Evolutionary conservation across 2,329 filamentous ascomycete genomes (phyloP), one percentile per base, ranked within the genome.

Genomic region (Ophiostoma australiae): DNA sequence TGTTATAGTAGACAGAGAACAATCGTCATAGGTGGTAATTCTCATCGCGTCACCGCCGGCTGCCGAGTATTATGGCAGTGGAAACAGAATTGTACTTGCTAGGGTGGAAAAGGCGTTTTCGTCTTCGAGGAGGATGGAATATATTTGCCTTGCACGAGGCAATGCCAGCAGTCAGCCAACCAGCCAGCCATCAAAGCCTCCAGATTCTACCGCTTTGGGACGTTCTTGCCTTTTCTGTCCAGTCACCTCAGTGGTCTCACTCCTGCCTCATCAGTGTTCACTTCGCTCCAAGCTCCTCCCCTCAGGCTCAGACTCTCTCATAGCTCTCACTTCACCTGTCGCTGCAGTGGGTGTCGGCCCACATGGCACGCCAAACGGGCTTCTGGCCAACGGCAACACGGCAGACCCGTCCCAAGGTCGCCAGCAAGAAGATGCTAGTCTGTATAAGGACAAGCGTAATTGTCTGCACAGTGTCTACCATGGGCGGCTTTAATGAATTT

Each of bases 301-400:
- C 8, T 55, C 20, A 63, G 58, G 17, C 44, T 58, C 8, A 58
- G 13, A 27, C 27, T 63, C 13, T 63, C 58, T 31, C 27, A 31
- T 31, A 31, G 27, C 27, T n/a, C n/a, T n/a, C n/a, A n/a, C n/a
- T n/a, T n/a, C n/a, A 63, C 58, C 11, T 69, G 61, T 69, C 70
- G 67, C 70, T 67, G 67, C 65, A 35, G 13, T 58, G n/a, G 44
- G 23, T 35, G 6, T 44, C 33, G 35, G 3, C 61, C 61, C 41
- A 67, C 39, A 15, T 52, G 44, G 33, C 44, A 48, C 67, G 37
- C 41, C 67, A 68, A 61, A 33, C 44, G 55, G 58, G 58, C 37
- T 44, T 33, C 41, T 71, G 70, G 61, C 70, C 70, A 71, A 71
- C 70, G 58, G 58, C 15, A 71, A 23, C 55, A 23, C 33, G 39